Conservation (phyloP, 2,329 filamentous ascomycete species). For the Penicillium hesseltinei region DNA sequence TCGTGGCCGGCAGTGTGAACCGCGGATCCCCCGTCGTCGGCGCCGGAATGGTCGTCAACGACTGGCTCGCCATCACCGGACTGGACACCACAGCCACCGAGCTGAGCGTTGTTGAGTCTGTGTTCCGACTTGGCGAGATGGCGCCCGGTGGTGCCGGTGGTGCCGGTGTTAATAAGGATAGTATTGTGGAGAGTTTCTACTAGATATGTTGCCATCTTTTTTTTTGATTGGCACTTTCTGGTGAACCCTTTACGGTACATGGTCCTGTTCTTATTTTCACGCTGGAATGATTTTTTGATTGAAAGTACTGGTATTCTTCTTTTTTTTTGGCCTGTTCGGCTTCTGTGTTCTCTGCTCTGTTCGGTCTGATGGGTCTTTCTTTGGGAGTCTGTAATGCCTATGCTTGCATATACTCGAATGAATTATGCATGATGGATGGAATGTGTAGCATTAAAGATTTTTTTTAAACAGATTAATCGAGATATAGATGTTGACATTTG, state of each 20-base stretch:
- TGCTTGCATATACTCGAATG: slow-evolving; percentile 9
- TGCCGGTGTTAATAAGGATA: slow-evolving; percentile 72
- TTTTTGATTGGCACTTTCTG: slow-evolving; percentile 1
- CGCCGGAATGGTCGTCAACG: slow-evolving; percentile 93
- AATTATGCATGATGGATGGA: slow-evolving; percentile 6
- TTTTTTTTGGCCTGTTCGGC: slow-evolving; percentile 9
- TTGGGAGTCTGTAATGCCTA: slow-evolving; percentile 13
- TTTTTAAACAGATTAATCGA: neutral
- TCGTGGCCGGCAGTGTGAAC: slow-evolving; percentile 93
- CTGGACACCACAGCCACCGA: slow-evolving; percentile 97
- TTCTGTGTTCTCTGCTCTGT: slow-evolving; percentile 7
- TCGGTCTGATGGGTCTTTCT: slow-evolving; percentile 9
- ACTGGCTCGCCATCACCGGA: slow-evolving; percentile 94
- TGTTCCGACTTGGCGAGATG: slow-evolving; percentile 91
- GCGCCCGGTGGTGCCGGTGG: slow-evolving; percentile 60
- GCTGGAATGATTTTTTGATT: slow-evolving; percentile 10
- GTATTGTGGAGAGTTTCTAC: slow-evolving; percentile 99
- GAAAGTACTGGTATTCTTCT: slow-evolving; percentile 1
- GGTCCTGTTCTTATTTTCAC: slow-evolving; percentile 9
- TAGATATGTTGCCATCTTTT: slow-evolving; percentile 46
- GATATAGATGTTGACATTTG: slow-evolving; percentile 9
- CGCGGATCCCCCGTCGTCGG: slow-evolving; percentile 92
- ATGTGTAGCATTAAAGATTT: slow-evolving; percentile 3
- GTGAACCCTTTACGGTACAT: slow-evolving; percentile 1
- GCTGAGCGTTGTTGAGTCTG: slow-evolving; percentile 90